Base-by-base conservation (phyloP, 768 basidiomycete genomes). In the Cyathus striatus region DNA sequence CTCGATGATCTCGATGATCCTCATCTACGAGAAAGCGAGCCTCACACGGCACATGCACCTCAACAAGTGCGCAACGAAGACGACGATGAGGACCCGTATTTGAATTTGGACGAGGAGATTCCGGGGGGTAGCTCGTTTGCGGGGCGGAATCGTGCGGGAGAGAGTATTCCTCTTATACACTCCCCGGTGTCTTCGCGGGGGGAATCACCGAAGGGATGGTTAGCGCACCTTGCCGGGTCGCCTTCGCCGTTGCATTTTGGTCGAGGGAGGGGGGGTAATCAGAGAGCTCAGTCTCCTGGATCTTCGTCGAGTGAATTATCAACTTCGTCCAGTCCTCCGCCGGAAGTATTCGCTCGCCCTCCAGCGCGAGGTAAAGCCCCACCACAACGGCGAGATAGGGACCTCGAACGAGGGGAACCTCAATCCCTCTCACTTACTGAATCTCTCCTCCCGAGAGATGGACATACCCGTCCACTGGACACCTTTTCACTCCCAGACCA, bases 401-500 rank as follows among this genome's bases (percentile, higher is more conserved):
- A 52, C 41, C 58, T 70, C 21, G 23, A 24, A n/a, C n/a, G n/a
- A n/a, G n/a, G n/a, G 7, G 6, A 23, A 40, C 66, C 75, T 21
- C 64, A 73, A 25, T 78, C 81, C n/a, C 63, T 84, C 43, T 81
- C 83, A 12, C 65, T 91, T n/a, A 88, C 85, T 3, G 79, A 89
- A 53, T 89, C 89, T 3, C 68, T 91, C 5, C 70, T 91, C 5
- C 89, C 86, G 14, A 66, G 87, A 44, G 86, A 87, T 47, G 85
- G 85, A 22, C 66, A 66, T 33, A 61, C 76, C 17, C 74, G 83
- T 38, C 77, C 83, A 4, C 52, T 80, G 16, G 81, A 85, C 60
- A 75, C 83, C 24, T 91, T 91, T 62, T 79, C 79, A 21, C 70
- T 90, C 12, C 89, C 87, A 3, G 86, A 90, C 54, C 86, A 85